phyloP scores from a whole-genome alignment of 345 rosid genomes.

The Bruguiera parviflora region DNA sequence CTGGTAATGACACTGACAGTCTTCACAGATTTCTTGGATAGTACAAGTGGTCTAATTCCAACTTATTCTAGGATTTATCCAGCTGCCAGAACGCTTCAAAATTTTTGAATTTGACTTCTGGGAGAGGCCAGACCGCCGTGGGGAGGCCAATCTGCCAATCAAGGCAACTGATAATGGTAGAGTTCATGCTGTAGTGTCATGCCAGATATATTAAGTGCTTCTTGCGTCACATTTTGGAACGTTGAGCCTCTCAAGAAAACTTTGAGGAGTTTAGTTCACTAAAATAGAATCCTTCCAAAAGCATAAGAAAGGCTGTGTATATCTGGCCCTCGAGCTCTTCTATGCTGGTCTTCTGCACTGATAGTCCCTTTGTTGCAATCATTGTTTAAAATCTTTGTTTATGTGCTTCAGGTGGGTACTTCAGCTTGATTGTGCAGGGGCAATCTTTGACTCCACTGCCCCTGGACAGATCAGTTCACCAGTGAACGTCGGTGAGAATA shows the following conservation, averaged over 20 bases:
- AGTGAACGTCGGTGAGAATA: slow-evolving; percentile 40
- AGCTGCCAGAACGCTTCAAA: slow-evolving; percentile 89
- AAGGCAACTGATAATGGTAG: slow-evolving; percentile 59
- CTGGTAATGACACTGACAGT: slow-evolving; percentile 45
- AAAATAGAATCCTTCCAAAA: no score
- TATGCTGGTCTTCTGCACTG: not conserved
- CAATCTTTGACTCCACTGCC: slow-evolving; percentile 80
- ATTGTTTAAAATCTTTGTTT: not conserved
- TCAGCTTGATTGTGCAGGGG: slow-evolving; percentile 84
- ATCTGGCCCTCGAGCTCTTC: not conserved
- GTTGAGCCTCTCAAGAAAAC: not conserved
- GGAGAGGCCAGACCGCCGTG: slow-evolving; percentile 72
- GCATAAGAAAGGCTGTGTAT: no score
- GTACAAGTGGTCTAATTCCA: slow-evolving; percentile 27
- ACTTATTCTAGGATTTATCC: slow-evolving; percentile 49
- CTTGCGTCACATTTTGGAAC: not conserved
- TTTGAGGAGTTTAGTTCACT: no score
- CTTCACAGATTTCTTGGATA: slow-evolving; percentile 11
- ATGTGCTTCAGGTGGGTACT: slow-evolving; percentile 70
- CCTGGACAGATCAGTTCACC: slow-evolving; percentile 70
- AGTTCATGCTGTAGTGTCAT: slow-evolving; percentile 74
- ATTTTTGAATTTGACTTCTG: slow-evolving; percentile 91
- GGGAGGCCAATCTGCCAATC: slow-evolving; percentile 49
- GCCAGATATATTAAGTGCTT: slow-evolving; percentile 34
- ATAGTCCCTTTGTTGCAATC: not conserved